phyloP scores from a whole-genome alignment of 257 asterid genomes.

The Solanum appendiculatum region DNA sequence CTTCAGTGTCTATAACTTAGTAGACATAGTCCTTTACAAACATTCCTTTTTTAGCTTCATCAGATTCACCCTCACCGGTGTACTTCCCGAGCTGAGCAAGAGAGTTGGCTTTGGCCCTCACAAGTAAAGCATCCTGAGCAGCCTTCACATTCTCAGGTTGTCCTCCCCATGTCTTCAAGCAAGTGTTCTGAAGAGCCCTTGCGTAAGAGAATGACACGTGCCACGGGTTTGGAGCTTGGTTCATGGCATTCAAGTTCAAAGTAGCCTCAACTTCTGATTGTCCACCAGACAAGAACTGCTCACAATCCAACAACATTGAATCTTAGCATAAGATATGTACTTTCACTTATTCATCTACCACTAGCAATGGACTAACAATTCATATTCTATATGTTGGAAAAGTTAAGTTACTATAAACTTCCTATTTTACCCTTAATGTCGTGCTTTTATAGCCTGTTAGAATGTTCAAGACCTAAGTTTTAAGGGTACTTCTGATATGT shows the following conservation, averaged over 20 bases:
- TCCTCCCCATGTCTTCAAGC: constrained; percentile 76
- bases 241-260: constrained; percentile 71
- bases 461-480: neutral
- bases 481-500: neutral
- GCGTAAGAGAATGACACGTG: constrained; percentile 76
- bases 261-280: constrained; percentile 83
- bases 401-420: neutral
- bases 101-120: constrained; percentile 65
- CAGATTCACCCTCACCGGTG: constrained; percentile 70
- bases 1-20: constrained; percentile 16
- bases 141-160: constrained; percentile 54
- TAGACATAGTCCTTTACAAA: constrained; percentile 64
- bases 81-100: constrained; percentile 76
- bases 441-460: neutral
- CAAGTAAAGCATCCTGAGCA: constrained; percentile 51
- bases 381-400: neutral
- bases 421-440: neutral
- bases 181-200: constrained; percentile 71
- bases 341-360: neutral
- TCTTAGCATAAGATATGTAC: neutral
- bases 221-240: constrained; percentile 79
- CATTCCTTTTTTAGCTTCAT: constrained; percentile 69
- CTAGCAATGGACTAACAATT: neutral
- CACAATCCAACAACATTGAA: neutral
- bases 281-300: constrained; percentile 74